Evolutionary conservation across 2,329 filamentous ascomycete species (phyloP).

Genomic region (Fusarium sp.): DNA sequence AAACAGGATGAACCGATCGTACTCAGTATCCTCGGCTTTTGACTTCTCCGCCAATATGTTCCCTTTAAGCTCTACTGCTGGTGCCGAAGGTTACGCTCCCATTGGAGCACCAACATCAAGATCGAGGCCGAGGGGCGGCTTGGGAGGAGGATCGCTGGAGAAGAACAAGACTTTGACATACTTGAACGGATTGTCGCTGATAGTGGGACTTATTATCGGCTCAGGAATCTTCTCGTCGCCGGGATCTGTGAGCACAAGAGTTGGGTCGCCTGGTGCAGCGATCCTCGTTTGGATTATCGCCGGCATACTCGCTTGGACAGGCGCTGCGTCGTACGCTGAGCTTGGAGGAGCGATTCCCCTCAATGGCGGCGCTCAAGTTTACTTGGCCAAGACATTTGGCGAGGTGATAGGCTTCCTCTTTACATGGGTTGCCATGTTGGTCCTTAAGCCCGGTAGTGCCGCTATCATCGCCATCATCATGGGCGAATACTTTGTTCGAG

Average conservation of each 20-base stretch:
- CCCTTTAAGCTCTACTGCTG: conserved; percentile 83
- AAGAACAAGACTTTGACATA: conserved; percentile 96
- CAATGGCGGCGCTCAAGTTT: conserved; percentile 93
- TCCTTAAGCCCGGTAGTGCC: conserved; percentile 90
- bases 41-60: conserved; percentile 95
- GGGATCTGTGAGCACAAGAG: conserved; percentile 89
- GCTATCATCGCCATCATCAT: conserved; percentile 98
- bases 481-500: conserved; percentile 94
- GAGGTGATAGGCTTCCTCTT: conserved; percentile 93
- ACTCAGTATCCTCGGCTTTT: conserved; percentile 91
- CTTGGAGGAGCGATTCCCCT: conserved; percentile 93
- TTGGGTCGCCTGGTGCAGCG: conserved; percentile 88
- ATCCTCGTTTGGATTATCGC: conserved; percentile 92
- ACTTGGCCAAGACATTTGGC: conserved; percentile 94
- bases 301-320: conserved; percentile 94
- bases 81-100: conserved; percentile 78
- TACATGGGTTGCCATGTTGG: conserved; percentile 93
- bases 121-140: conserved; percentile 54
- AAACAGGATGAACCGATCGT: conserved; percentile 67
- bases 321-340: conserved; percentile 93
- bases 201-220: conserved; percentile 93
- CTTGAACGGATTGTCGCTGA: conserved; percentile 88
- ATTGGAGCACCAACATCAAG: conserved; percentile 77
- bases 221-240: conserved; percentile 96
- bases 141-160: conserved; percentile 84